Evolutionary conservation across 306 rosid genomes (phyloP).

Genomic region (Vachellia collinsii): DNA sequence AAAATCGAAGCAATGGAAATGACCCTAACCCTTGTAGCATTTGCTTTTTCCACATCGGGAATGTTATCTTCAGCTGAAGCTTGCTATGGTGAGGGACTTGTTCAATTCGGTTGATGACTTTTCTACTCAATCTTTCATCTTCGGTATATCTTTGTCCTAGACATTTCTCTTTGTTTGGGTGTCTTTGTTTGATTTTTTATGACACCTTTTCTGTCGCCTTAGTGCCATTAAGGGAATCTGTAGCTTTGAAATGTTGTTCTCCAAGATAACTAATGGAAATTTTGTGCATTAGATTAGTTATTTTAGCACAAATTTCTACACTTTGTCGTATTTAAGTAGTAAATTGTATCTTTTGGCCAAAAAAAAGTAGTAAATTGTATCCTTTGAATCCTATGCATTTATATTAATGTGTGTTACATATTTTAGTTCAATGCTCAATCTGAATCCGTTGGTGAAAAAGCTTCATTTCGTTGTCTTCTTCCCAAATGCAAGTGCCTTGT

Average conservation of each 20-base stretch:
- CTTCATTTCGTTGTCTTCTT: no score
- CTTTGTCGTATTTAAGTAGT: no score
- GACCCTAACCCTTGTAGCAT: not conserved
- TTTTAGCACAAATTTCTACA: no score
- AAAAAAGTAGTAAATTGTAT: no score
- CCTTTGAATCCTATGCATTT: no score
- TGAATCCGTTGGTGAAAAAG: no score
- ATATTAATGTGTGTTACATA: no score
- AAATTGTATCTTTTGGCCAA: no score
- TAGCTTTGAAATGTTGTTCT: constrained; percentile 9
- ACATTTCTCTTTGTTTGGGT: not conserved
- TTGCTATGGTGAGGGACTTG: constrained; percentile 2
- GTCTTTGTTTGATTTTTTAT: constrained; percentile 13
- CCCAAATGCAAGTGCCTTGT: no score
- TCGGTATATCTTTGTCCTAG: constrained; percentile 39
- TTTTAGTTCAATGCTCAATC: no score
- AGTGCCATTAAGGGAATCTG: constrained; percentile 39
- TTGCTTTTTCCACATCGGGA: not conserved
- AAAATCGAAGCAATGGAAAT: no score
- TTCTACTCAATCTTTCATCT: constrained; percentile 8
- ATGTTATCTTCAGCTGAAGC: constrained; percentile 20
- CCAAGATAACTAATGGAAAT: not conserved
- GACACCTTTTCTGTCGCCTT: not conserved
- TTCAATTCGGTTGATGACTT: constrained; percentile 9
- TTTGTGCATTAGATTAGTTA: not conserved